Conservation (phyloP, 1,284 basidiomycete species). For the Anthracocystis walkeri region DNA sequence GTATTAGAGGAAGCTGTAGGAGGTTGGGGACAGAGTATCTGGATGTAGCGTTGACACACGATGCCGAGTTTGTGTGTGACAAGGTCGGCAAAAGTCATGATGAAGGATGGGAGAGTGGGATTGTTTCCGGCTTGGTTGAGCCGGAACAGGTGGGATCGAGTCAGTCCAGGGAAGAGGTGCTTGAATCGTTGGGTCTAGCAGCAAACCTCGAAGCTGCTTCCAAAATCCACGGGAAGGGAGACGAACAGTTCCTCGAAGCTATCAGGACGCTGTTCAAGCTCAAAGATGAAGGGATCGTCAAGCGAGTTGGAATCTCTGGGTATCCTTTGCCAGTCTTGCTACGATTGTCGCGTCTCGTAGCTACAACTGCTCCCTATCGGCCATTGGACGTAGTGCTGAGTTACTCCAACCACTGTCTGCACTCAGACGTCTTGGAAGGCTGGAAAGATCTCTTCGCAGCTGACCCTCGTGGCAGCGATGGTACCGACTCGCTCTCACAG, state of each 20-base stretch:
- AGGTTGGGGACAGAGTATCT: conserved; percentile 78
- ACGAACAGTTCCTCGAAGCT: conserved; percentile 81
- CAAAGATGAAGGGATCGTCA: conserved; percentile 82
- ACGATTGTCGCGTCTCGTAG: conserved; percentile 81
- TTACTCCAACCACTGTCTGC: conserved; percentile 66
- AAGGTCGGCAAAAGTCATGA: conserved; percentile 72
- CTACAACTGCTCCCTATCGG: conserved; percentile 54
- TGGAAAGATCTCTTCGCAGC: conserved; percentile 55
- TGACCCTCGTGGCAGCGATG: conserved; percentile 21
- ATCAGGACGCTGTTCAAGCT: conserved; percentile 79
- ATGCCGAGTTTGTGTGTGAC: conserved; percentile 86
- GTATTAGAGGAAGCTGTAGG: conserved; percentile 79
- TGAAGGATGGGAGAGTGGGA: conserved; percentile 43
- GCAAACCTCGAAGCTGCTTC: conserved; percentile 73
- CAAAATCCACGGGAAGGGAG: conserved; percentile 79
- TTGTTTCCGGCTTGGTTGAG: conserved; percentile 48
- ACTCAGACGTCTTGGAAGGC: conserved; percentile 59
- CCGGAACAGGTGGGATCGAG: conserved; percentile 10
- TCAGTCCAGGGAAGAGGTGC: conserved; percentile 42
- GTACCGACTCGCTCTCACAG: conserved; percentile 9
- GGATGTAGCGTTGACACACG: conserved; percentile 78
- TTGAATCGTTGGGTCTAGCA: conserved; percentile 57
- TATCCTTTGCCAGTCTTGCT: conserved; percentile 91
- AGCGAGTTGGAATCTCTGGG: conserved; percentile 85
- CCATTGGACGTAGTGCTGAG: conserved; percentile 69